Percentiles rank a stretch among this genome's conserved stretches.
Evolutionary conservation across 805 yeast genomes (phyloP).

Genomic region (Yamadazyma kitorensis): DNA sequence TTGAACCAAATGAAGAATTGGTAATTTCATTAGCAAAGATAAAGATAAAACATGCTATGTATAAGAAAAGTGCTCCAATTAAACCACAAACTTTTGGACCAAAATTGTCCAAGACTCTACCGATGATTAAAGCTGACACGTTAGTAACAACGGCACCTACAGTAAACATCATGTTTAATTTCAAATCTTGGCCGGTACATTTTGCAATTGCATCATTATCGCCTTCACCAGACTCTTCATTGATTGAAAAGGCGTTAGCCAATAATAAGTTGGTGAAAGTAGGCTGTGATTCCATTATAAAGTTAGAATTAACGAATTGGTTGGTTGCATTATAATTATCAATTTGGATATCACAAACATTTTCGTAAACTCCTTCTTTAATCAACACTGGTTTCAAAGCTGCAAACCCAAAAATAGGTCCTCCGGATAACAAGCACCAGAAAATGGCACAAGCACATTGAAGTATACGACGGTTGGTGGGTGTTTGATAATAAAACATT

Average conservation of each 20-base stretch:
- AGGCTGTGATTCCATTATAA: conserved; percentile 9
- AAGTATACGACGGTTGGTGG: conserved; percentile 15
- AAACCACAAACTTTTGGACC: conserved; percentile 57
- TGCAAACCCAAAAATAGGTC: conserved; percentile 60
- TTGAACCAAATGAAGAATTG: conserved; percentile 11
- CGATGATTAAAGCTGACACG: conserved; percentile 51
- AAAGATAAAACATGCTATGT: conserved; percentile 45
- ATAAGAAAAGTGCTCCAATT: conserved; percentile 47
- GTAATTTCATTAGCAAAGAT: conserved; percentile 34
- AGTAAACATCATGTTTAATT: conserved; percentile 57
- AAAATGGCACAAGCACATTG: conserved; percentile 51
- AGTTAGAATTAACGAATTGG: not conserved
- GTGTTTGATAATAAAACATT: conserved; percentile 13
- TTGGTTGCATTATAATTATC: conserved; percentile 5
- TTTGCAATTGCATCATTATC: conserved; percentile 32
- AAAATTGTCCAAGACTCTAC: conserved; percentile 45
- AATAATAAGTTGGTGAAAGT: conserved; percentile 14
- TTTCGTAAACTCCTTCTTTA: conserved; percentile 46
- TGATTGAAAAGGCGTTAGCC: conserved; percentile 6
- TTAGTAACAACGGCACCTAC: conserved; percentile 57
- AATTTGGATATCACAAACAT: conserved; percentile 29
- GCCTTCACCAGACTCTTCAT: too few species aligned
- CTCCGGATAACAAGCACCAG: conserved; percentile 57
- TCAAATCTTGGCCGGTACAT: conserved; percentile 53
- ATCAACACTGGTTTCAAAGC: conserved; percentile 55